Percentiles rank a stretch among this genome's conserved stretches.
Evolutionary conservation across 2,329 filamentous ascomycete genomes (phyloP).

Genomic region (Parafenestella ontariensis): DNA sequence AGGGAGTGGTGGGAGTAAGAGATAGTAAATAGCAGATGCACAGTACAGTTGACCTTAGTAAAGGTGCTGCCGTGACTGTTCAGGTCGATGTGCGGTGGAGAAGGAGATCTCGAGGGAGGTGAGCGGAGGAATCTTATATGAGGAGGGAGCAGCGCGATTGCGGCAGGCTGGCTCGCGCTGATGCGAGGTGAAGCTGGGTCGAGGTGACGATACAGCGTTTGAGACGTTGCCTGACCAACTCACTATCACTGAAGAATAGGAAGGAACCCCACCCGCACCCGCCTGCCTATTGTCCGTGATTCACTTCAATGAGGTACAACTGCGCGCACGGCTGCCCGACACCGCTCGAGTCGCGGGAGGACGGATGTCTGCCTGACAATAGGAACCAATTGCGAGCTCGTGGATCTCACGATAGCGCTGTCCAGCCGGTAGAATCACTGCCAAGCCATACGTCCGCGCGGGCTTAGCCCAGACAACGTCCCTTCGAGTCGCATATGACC

Average conservation of each 20-base stretch:
- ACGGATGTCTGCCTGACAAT: constrained; percentile 8
- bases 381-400: constrained; percentile 7
- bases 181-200: constrained; percentile 25
- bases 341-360: constrained; percentile 6
- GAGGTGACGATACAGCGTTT: constrained; percentile 29
- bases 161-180: not conserved
- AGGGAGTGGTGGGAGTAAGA: not conserved
- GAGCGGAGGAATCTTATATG: constrained; percentile 29
- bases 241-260: constrained; percentile 9
- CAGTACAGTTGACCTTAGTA: not conserved
- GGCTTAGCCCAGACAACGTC: constrained; percentile 5
- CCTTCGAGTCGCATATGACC: constrained; percentile 6
- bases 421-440: constrained; percentile 8
- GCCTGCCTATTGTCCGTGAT: constrained; percentile 14
- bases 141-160: constrained; percentile 3
- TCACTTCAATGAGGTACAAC: constrained; percentile 15
- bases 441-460: constrained; percentile 20
- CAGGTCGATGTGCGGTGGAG: constrained; percentile 2
- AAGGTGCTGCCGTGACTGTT: not conserved
- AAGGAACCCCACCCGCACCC: constrained; percentile 6
- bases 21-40: not conserved
- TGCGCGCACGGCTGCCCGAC: constrained; percentile 11
- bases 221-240: constrained; percentile 21
- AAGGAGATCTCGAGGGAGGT: constrained; percentile 35
- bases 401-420: constrained; percentile 8